Conservation (phyloP, 352 stramenopile species). For the Phytopythium delawarense region DNA sequence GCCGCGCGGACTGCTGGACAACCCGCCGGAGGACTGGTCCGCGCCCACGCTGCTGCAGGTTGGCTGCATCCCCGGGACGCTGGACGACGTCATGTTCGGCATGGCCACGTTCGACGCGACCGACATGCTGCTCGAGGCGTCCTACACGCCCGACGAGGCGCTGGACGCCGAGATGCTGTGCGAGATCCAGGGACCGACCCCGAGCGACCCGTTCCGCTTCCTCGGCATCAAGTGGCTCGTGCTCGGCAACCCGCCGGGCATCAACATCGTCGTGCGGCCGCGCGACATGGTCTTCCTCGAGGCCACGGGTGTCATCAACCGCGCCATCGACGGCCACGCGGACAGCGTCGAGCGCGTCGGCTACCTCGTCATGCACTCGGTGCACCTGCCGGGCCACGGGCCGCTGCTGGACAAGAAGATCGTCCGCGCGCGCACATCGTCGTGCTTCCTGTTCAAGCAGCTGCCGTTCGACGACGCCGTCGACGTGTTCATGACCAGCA, state of each 20-base stretch:
- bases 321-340: slow-evolving; percentile 15
- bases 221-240: slow-evolving; percentile 48
- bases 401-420: slow-evolving; percentile 30
- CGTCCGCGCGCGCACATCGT: slow-evolving; percentile 29
- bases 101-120: slow-evolving; percentile 40
- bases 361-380: slow-evolving; percentile 52
- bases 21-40: slow-evolving; percentile 15
- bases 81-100: slow-evolving; percentile 67
- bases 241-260: slow-evolving; percentile 16
- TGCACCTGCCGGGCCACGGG: slow-evolving; percentile 26
- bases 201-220: slow-evolving; percentile 37
- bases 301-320: slow-evolving; percentile 31
- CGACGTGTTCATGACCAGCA: slow-evolving; percentile 48
- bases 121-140: slow-evolving; percentile 43
- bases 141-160: slow-evolving; percentile 45
- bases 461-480: slow-evolving; percentile 24
- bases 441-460: slow-evolving; percentile 35
- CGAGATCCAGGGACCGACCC: slow-evolving; percentile 34
- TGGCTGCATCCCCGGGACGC: slow-evolving; percentile 30
- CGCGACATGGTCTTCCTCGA: slow-evolving; percentile 41
- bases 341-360: slow-evolving; percentile 30
- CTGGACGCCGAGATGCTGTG: slow-evolving; percentile 46
- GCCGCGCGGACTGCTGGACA: slow-evolving; percentile 12
- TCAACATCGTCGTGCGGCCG: slow-evolving; percentile 36
- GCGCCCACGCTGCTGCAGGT: slow-evolving; percentile 35